These are phyloP conservation scores for Phlebiopsis flavidoalba DNA, from an alignment of 768 basidiomycete species.

Conservation along the genomic window DNA sequence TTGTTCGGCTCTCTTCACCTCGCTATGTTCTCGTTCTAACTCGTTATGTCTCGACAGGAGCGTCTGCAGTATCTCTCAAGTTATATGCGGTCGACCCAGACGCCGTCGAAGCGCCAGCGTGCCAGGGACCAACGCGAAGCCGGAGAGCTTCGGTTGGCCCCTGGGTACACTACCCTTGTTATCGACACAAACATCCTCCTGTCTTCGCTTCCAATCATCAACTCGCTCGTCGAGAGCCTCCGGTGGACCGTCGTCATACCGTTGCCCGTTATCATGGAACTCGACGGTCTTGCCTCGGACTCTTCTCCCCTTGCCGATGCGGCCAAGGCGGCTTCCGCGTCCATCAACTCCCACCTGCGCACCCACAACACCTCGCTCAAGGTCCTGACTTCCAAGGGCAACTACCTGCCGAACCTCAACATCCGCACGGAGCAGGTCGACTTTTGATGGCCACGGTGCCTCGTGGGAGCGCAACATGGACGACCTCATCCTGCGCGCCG, in stretches of 20 bases:
- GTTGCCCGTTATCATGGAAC: conserved; percentile 93
- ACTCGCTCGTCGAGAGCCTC: conserved; percentile 70
- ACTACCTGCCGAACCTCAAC: conserved; percentile 79
- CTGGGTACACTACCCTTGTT: conserved; percentile 88
- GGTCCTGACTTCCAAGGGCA: conserved; percentile 92
- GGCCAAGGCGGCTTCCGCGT: conserved; percentile 67
- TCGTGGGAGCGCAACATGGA: conserved; percentile 80
- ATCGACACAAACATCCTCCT: conserved; percentile 95
- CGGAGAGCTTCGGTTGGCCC: conserved; percentile 51
- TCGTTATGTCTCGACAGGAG: conserved; percentile 37
- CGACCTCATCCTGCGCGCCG: conserved; percentile 89
- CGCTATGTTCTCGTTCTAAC: conserved; percentile 10
- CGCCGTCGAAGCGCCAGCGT: conserved; percentile 34
- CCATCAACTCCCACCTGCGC: conserved; percentile 72
- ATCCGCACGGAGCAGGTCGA: conserved; percentile 84
- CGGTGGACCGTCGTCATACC: conserved; percentile 90
- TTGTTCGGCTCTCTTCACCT: conserved; percentile 3
- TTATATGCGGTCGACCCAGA: conserved; percentile 48
- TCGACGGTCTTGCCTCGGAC: conserved; percentile 82
- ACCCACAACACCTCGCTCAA: conserved; percentile 77
- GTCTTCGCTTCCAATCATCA: conserved; percentile 70
- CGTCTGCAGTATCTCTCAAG: conserved; percentile 62
- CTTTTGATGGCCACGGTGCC: conserved; percentile 40
- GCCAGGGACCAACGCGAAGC: conserved; percentile 26
- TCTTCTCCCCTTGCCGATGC: conserved; percentile 62